These are phyloP conservation scores for Suillus discolor DNA, from an alignment of 768 basidiomycete species.

Conservation along the genomic window DNA sequence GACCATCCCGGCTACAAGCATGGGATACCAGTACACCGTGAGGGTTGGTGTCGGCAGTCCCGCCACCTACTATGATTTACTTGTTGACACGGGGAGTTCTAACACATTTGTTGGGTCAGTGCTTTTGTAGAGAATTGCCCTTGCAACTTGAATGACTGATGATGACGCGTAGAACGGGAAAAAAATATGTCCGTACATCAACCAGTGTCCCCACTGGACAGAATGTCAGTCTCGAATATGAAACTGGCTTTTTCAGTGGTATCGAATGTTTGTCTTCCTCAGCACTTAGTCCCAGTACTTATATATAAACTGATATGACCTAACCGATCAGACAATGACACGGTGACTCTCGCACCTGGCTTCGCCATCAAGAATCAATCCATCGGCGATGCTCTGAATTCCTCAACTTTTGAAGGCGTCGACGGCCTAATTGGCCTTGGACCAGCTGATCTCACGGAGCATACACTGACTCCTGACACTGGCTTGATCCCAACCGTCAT, in stretches of 20 bases:
- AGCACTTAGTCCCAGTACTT: no score
- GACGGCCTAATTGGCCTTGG: slow-evolving; percentile 33
- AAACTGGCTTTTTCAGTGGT: slow-evolving; percentile 26
- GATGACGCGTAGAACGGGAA: slow-evolving; percentile 19
- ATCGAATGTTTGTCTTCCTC: no score
- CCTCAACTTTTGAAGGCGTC: slow-evolving; percentile 20
- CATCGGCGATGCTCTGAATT: slow-evolving; percentile 28
- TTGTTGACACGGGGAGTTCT: slow-evolving; percentile 36
- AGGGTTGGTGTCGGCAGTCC: slow-evolving; percentile 30
- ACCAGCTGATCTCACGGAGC: slow-evolving; percentile 22
- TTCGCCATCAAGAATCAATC: slow-evolving; percentile 31
- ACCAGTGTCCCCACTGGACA: slow-evolving; percentile 28
- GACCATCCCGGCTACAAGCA: slow-evolving; percentile 19
- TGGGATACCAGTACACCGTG: slow-evolving; percentile 22
- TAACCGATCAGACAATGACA: no score
- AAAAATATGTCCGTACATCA: slow-evolving; percentile 21
- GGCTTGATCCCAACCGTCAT: no score
- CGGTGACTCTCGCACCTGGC: slow-evolving; percentile 24
- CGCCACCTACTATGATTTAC: slow-evolving; percentile 28
- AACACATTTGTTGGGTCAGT: slow-evolving; percentile 33
- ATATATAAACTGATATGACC: no score
- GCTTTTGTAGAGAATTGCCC: not conserved
- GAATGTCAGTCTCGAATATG: slow-evolving; percentile 15
- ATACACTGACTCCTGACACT: no score
- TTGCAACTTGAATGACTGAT: not conserved